phyloP scores from a whole-genome alignment of 257 asterid genomes.

The Datura wrightii region DNA sequence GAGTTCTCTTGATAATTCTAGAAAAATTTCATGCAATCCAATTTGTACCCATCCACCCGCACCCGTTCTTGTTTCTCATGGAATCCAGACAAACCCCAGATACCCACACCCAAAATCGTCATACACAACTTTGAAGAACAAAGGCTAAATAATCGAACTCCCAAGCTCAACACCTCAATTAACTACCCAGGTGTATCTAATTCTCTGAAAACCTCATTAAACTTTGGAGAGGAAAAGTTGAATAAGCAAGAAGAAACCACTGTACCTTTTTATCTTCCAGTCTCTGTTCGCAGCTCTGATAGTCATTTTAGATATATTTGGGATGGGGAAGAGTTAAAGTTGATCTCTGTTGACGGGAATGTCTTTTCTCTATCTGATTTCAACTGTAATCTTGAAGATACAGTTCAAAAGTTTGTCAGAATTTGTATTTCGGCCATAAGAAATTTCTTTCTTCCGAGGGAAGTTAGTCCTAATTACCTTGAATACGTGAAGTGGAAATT shows the following conservation, averaged over 20 bases:
- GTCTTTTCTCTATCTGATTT: slow-evolving; percentile 50
- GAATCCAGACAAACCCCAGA: slow-evolving; percentile 40
- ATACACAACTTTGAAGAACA: slow-evolving; percentile 40
- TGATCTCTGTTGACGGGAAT: slow-evolving; percentile 63
- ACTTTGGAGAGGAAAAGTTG: slow-evolving; percentile 42
- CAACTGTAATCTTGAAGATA: slow-evolving; percentile 54
- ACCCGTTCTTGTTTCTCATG: slow-evolving; percentile 31
- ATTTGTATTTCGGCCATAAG: slow-evolving; percentile 55
- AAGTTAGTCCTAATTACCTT: slow-evolving; percentile 69
- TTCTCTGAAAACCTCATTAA: slow-evolving; percentile 46
- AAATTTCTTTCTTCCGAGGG: slow-evolving; percentile 78
- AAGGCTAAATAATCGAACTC: slow-evolving; percentile 31
- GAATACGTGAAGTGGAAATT: slow-evolving; percentile 95
- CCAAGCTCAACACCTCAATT: slow-evolving; percentile 55
- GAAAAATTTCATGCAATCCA: slow-evolving; percentile 28
- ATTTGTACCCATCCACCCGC: neutral
- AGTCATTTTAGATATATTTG: slow-evolving; percentile 64
- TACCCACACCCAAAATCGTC: slow-evolving; percentile 32
- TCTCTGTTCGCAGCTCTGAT: slow-evolving; percentile 57
- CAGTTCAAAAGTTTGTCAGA: slow-evolving; percentile 51
- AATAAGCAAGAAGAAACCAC: slow-evolving; percentile 38
- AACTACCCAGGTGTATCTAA: slow-evolving; percentile 44
- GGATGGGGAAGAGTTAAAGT: slow-evolving; percentile 71
- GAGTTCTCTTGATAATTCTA: neutral
- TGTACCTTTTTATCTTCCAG: slow-evolving; percentile 51